Conservation (phyloP, 495 filamentous ascomycete species). For the Staphylotrichum longicolle region DNA sequence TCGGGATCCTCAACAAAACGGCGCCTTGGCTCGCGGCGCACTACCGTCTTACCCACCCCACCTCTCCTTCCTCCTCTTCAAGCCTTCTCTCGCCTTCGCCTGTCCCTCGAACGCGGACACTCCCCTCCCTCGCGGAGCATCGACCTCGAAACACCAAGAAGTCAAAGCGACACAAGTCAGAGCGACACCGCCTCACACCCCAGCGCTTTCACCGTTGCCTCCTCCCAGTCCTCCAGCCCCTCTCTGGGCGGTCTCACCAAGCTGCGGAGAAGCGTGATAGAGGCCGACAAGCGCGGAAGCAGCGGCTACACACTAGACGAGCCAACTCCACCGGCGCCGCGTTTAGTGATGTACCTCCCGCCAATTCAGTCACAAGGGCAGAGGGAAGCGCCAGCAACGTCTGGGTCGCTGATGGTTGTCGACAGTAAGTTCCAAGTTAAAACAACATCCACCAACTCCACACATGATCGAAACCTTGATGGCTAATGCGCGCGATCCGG, state of each 20-base stretch:
- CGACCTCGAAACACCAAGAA: background rate
- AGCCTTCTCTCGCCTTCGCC: slow-evolving; percentile 4
- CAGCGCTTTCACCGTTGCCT: background rate
- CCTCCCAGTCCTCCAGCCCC: background rate
- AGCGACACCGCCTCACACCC: background rate
- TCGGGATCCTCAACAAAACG: background rate
- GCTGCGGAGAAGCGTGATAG: slow-evolving; percentile 1
- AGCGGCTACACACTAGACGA: slow-evolving; percentile 11
- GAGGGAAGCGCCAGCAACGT: no score
- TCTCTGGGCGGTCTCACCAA: background rate
- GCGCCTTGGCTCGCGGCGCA: background rate
- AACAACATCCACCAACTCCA: background rate
- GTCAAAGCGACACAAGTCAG: background rate
- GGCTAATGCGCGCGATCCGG: no score
- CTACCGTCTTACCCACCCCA: background rate
- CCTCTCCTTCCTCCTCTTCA: background rate
- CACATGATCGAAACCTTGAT: background rate
- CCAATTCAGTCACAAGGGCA: background rate
- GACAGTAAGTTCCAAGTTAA: slow-evolving; percentile 9
- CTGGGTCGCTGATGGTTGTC: slow-evolving; percentile 5
- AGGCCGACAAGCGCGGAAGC: slow-evolving; percentile 15
- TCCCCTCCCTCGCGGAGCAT: background rate
- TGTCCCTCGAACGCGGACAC: background rate
- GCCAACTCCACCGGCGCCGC: slow-evolving; percentile 7
- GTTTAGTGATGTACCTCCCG: slow-evolving; percentile 11